Evolutionary conservation across 2,329 filamentous ascomycete genomes (phyloP).

Genomic region (Chaetothyriales sp.): DNA sequence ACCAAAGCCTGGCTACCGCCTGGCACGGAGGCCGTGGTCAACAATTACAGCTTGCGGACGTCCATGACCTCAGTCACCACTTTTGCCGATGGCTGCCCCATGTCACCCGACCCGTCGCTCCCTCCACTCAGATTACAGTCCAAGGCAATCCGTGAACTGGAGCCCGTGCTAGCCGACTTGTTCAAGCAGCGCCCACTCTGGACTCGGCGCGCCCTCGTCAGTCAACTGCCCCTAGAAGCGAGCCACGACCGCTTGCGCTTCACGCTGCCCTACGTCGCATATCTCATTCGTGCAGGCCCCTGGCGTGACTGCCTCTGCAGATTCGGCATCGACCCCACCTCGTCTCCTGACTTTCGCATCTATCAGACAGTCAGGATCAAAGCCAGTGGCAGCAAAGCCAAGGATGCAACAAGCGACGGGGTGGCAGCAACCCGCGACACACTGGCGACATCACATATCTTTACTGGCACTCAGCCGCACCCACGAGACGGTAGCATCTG

Average conservation of each 20-base stretch:
- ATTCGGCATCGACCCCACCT: constrained; percentile 74
- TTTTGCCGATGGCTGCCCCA: not conserved
- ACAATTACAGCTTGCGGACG: constrained; percentile 46
- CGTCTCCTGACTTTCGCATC: constrained; percentile 56
- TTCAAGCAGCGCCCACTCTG: constrained; percentile 67
- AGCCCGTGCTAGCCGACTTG: constrained; percentile 45
- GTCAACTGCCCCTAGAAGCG: constrained; percentile 43
- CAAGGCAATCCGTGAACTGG: constrained; percentile 2
- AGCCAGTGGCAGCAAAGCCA: constrained; percentile 21
- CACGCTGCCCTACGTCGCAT: constrained; percentile 70
- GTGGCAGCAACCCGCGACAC: constrained; percentile 2
- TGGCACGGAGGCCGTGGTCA: constrained; percentile 37
- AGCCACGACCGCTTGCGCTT: constrained; percentile 48
- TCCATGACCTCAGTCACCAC: constrained; percentile 31
- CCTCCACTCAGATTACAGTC: not conserved
- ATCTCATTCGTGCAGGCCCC: constrained; percentile 82
- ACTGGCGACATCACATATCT: constrained; percentile 45
- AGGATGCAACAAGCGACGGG: constrained; percentile 2
- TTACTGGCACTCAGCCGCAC: constrained; percentile 58
- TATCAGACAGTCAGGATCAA: constrained; percentile 89
- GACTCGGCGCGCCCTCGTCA: constrained; percentile 69
- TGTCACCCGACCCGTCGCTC: constrained; percentile 4
- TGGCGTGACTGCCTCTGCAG: constrained; percentile 78
- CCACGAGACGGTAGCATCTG: constrained; percentile 74
- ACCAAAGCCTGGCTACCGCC: constrained; percentile 33